phyloP scores from a whole-genome alignment of 805 yeast species.

The Yarrowia sp. region DNA sequence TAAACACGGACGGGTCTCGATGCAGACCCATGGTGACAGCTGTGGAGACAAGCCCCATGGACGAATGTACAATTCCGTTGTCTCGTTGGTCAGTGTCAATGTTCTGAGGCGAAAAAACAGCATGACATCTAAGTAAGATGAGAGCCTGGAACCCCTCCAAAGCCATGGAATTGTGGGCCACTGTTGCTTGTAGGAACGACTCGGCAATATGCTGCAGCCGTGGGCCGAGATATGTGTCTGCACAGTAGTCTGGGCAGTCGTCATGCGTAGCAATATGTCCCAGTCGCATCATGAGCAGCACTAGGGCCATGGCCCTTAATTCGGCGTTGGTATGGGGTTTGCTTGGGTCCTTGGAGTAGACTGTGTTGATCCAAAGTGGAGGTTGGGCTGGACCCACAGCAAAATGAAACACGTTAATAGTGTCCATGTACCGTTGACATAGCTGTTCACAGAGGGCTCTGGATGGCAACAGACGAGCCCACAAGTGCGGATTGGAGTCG shows the following conservation, averaged over 20 bases:
- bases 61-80: slow-evolving; percentile 12
- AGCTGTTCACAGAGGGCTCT: slow-evolving; percentile 13
- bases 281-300: slow-evolving; percentile 4
- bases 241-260: slow-evolving; percentile 10
- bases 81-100: slow-evolving; percentile 14
- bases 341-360: neutral
- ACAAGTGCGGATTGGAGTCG: slow-evolving; percentile 2
- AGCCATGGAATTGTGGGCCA: slow-evolving; percentile 6
- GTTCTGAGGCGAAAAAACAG: slow-evolving; percentile 6
- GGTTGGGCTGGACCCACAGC: slow-evolving; percentile 17
- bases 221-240: slow-evolving; percentile 1
- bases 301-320: slow-evolving; percentile 1
- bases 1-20: slow-evolving; percentile 10
- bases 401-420: slow-evolving; percentile 12
- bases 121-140: slow-evolving; percentile 2
- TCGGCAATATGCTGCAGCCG: slow-evolving; percentile 6
- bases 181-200: slow-evolving; percentile 1
- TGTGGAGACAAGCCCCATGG: neutral
- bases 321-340: slow-evolving; percentile 4
- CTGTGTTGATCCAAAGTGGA: neutral
- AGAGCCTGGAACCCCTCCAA: slow-evolving; percentile 10
- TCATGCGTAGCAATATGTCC: slow-evolving; percentile 11
- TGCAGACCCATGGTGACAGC: slow-evolving; percentile 8
- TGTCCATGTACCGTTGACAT: slow-evolving; percentile 5
- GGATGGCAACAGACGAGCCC: neutral